Conservation (phyloP, 345 rosid species). For the Ricinus communis region DNA sequence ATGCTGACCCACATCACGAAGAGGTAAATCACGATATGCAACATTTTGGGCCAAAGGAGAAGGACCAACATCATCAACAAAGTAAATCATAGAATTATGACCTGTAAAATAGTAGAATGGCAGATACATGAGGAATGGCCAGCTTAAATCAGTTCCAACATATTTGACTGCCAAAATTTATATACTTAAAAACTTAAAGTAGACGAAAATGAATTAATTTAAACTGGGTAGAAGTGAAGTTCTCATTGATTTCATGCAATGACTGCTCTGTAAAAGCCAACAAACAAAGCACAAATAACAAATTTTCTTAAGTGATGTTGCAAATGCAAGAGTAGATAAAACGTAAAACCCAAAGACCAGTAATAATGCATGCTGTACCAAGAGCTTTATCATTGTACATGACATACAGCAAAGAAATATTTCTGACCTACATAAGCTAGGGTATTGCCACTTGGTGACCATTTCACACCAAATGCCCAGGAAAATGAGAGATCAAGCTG, state of each 20-base stretch:
- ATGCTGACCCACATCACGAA: constrained; percentile 99
- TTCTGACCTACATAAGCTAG: constrained; percentile 95
- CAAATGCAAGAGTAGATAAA: too few relatives aligned
- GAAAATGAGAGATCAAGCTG: constrained; percentile 99
- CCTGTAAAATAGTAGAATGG: constrained; percentile 45
- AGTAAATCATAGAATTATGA: constrained; percentile 94
- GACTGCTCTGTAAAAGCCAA: not conserved
- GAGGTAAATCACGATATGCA: constrained; percentile 90
- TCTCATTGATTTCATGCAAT: not conserved
- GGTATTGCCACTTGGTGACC: constrained; percentile 99
- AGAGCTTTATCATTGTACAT: not conserved
- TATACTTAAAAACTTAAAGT: not conserved
- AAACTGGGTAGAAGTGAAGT: not conserved
- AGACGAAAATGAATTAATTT: not conserved
- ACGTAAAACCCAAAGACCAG: not conserved
- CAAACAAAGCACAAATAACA: not conserved
- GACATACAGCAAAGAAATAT: constrained; percentile 25
- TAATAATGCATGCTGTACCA: not conserved
- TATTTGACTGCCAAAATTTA: not conserved
- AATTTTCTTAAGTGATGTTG: too few relatives aligned
- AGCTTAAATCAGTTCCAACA: constrained; percentile 9
- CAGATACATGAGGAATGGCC: constrained; percentile 8
- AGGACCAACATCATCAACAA: constrained; percentile 97
- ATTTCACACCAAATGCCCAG: constrained; percentile 98
- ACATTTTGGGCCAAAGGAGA: constrained; percentile 94